Base-by-base conservation (phyloP, 495 filamentous ascomycete species). In the Immersiella caudata region DNA sequence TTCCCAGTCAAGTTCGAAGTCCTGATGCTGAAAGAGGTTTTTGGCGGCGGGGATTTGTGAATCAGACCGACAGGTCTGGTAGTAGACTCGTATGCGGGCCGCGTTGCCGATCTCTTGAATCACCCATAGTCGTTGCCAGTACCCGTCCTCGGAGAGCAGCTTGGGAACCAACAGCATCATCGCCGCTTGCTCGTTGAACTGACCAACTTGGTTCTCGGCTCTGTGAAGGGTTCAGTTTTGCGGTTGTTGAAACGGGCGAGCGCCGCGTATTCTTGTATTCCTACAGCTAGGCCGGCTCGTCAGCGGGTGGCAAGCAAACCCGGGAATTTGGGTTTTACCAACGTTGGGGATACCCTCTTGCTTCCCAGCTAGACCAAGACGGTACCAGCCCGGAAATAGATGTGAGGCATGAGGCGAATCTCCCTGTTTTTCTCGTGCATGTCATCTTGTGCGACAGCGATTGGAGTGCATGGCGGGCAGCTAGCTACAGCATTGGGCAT, bases 81-180 rank as follows among this genome's bases (percentile, higher is more conserved):
- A 68, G 36, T 61, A 68, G 8, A 68, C 62, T 8, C 50, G 6
- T 12, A 68, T 46, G 1, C 20, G 4, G 26, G n/a, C 54, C 25
- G 67, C 67, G 11, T 58, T 49, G 0, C 67, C 67, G 21, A 68
- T 40, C 29, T 68, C 67, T 18, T 68, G 67, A 2, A 68, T 14
- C 0, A 68, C 50, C 67, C 67, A 68, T 1, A 68, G 60, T 9
- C 67, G 60, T 14, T 46, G 14, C 67, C 67, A 68, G 60, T 68
- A 60, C 20, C 26, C 24, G 40, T 60, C 55, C 21, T n/a, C 18
- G 22, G 9, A 11, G 6, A 64, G 61, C 5, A 16, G 21, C 12
- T 55, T 55, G 4, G 16, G 40, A 12, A 18, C 14, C 40, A 46
- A 46, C 29, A 3, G 11, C 14, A 2, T 12, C 5, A 14, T 14